These are phyloP conservation scores for Xylaria scruposa DNA, from an alignment of 495 filamentous ascomycete species.

Conservation along the genomic window DNA sequence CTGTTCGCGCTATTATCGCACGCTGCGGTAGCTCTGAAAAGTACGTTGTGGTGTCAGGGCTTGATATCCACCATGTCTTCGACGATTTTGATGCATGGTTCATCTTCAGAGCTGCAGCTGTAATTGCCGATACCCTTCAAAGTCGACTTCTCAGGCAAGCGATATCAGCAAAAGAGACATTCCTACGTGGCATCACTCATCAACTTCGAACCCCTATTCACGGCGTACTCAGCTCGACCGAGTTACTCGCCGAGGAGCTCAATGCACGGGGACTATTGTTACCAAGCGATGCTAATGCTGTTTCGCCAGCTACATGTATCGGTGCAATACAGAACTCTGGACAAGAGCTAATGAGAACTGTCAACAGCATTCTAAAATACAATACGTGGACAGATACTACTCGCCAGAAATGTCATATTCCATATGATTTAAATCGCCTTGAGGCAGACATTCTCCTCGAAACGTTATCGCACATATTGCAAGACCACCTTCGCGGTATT, in stretches of 20 bases:
- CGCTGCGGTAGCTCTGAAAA: constrained; percentile 25
- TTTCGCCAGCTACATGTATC: constrained; percentile 17
- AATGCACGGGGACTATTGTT: background rate
- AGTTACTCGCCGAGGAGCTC: constrained; percentile 43
- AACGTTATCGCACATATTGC: background rate
- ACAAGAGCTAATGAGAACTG: constrained; percentile 29
- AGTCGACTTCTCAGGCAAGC: constrained; percentile 28
- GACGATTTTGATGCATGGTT: constrained; percentile 31
- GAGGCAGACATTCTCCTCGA: constrained; percentile 10
- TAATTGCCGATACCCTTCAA: constrained; percentile 24
- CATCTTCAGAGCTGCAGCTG: constrained; percentile 21
- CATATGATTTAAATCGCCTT: background rate
- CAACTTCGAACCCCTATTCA: constrained; percentile 49
- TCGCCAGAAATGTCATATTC: background rate
- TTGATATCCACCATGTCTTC: constrained; percentile 29
- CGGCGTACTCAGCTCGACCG: constrained; percentile 47
- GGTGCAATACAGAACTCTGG: constrained; percentile 23
- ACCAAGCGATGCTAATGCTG: background rate
- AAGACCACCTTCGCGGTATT: constrained; percentile 4
- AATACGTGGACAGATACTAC: constrained; percentile 26
- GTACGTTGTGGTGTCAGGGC: constrained; percentile 24
- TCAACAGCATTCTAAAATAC: constrained; percentile 30
- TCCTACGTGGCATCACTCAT: constrained; percentile 49
- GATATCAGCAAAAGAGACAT: constrained; percentile 44
- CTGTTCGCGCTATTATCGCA: constrained; percentile 24